Evolutionary conservation across 2,329 filamentous ascomycete species (phyloP).

Genomic region (Rhinocladiella mackenziei): DNA sequence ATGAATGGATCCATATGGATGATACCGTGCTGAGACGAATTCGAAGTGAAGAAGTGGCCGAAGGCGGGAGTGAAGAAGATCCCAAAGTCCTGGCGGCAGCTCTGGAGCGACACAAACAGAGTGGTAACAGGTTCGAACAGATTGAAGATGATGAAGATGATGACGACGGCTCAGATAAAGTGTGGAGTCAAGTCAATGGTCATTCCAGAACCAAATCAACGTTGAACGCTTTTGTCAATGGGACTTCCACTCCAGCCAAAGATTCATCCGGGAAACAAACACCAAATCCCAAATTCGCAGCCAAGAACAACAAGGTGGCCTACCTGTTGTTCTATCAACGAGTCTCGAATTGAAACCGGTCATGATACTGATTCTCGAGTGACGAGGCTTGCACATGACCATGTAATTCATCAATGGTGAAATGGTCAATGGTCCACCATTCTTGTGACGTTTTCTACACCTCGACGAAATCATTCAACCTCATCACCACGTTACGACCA

Average conservation of each 20-base stretch:
- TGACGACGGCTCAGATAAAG: conserved; percentile 51
- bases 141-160: conserved; percentile 65
- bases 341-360: conserved; percentile 12
- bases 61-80: conserved; percentile 76
- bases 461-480: neutral
- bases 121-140: conserved; percentile 70
- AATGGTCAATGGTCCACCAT: neutral
- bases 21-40: conserved; percentile 87
- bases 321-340: conserved; percentile 95
- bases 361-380: neutral
- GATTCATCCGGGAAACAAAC: conserved; percentile 55
- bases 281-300: conserved; percentile 53
- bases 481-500: conserved; percentile 7
- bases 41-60: conserved; percentile 81
- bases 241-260: conserved; percentile 52
- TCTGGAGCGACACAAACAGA: conserved; percentile 59
- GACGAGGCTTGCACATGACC: neutral
- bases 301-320: conserved; percentile 93
- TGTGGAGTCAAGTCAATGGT: conserved; percentile 84
- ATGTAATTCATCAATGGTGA: too few relatives aligned
- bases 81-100: conserved; percentile 63
- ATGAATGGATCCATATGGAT: conserved; percentile 92
- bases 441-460: neutral
- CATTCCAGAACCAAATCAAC: conserved; percentile 67
- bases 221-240: conserved; percentile 53